Base-by-base conservation (phyloP, 768 basidiomycete genomes). In the Dictyophora rubrovolvata region DNA sequence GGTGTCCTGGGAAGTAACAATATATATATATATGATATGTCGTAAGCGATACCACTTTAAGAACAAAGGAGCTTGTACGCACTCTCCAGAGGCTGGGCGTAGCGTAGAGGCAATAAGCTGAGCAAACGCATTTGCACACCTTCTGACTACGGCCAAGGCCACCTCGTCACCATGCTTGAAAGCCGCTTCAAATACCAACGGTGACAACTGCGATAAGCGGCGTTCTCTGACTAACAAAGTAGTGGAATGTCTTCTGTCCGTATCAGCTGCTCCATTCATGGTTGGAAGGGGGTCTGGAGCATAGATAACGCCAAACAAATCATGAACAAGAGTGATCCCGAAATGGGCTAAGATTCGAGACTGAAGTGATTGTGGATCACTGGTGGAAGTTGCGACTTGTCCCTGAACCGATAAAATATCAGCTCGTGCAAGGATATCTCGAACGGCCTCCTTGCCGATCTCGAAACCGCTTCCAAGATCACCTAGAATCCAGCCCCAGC, bases 391-490 rank as follows among this genome's bases (percentile, higher is more conserved):
- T 18, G 34, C 20, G 34, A 37, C 36, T n/a, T 10, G 33, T 8
- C 63, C 60, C 12, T 33, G 37, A 46, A 63, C 54, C 6, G 56
- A 21, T 10, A 48, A 23, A 20, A 21, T 48, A 55, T 64, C 63
- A 12, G 62, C 52, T 18, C 55, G 53, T 7, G 47, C 37, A 21
- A 67, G 56, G 28, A 91, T 77, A 62, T 85, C 79, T 4, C 89
- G 84, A 20, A 91, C 67, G 0, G 89, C 78, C 66, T 88, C 87
- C 37, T 86, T 76, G 6, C 90, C 90, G 60, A 91, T 84, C 66
- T 86, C 79, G 65, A 80, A 92, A 11, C 89, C 89, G 20, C 87
- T 83, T 11, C 90, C 90, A 67, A 91, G 89, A 66, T 91, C 89
- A 7, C 89, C 87, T 11, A 90, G 74, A 18, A 90, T 82, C 86